Evolutionary conservation across 1,139 yeast species (phyloP).

Genomic region (Candida pseudoviswanathii): DNA sequence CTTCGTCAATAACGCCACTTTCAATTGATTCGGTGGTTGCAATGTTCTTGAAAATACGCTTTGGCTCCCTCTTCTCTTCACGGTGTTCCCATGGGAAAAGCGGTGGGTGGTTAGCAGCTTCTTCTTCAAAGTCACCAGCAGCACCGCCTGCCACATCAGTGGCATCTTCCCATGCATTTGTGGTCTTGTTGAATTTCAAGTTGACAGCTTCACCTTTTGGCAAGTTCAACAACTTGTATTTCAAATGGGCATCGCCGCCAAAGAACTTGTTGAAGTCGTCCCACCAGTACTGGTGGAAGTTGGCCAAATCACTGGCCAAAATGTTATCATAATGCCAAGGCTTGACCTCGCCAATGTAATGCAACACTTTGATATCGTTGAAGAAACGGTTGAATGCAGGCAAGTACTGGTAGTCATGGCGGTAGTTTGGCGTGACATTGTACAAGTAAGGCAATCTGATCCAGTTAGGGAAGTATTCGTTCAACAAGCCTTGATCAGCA

Average conservation of each 20-base stretch:
- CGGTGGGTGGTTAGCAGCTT: constrained; percentile 17
- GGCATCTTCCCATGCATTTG: constrained; percentile 30
- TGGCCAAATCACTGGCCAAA: constrained; percentile 17
- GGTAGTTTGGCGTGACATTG: constrained; percentile 33
- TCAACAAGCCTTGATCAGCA: constrained; percentile 37
- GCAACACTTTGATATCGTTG: constrained; percentile 29
- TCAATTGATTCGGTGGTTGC: constrained; percentile 35
- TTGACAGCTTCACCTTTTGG: constrained; percentile 39
- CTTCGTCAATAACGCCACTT: constrained; percentile 13
- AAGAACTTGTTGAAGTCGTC: constrained; percentile 28
- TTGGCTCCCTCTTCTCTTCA: constrained; percentile 13
- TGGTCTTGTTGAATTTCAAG: constrained; percentile 30
- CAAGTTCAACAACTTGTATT: constrained; percentile 19
- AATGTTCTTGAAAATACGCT: constrained; percentile 19
- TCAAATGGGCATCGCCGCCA: constrained; percentile 17
- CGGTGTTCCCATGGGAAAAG: constrained; percentile 52
- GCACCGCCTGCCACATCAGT: background rate
- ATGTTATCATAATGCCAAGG: constrained; percentile 31
- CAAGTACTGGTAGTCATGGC: constrained; percentile 31
- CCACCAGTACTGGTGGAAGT: constrained; percentile 42
- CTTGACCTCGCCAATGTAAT: constrained; percentile 31
- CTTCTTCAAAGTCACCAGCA: constrained; percentile 5
- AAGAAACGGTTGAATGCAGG: constrained; percentile 34
- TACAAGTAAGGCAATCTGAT: constrained; percentile 30
- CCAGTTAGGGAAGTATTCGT: constrained; percentile 33